Evolutionary conservation across 2,329 filamentous ascomycete species (phyloP), one percentile per base, ranked within the genome.

Genomic region (Neonectria hederae): DNA sequence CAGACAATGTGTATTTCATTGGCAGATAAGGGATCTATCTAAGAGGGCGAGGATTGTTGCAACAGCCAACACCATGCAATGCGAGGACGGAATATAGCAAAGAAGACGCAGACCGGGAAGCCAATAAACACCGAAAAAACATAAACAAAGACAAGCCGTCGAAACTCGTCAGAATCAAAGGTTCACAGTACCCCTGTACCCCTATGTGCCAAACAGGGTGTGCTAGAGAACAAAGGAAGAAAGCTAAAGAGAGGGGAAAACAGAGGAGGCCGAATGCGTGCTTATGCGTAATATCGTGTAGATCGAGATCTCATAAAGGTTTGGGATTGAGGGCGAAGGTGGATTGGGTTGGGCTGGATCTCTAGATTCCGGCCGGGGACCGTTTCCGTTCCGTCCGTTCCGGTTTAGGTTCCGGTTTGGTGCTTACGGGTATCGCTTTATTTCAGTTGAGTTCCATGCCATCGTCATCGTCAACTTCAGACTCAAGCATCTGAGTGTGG

Each of bases 391-490:
- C n/a, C n/a, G 38, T 10, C n/a, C 14, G 14, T 40, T n/a, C 4
- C 2, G 14, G 17, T n/a, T 40, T n/a, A 17, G 8, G 4, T 40
- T n/a, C 4, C 17, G 32, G 13, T 28, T 48, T n/a, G 45, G 24
- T 17, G 9, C 30, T 54, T 42, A 54, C 55, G 48, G 38, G 54
- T 51, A 62, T 58, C 38, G 48, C n/a, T 45, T 58, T 54, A 8
- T 5, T 45, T 76, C 63, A 84, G 64, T 73, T 80, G 76, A 89
- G 83, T 71, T 89, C 87, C 86, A 89, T 89, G 63, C 86, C 86
- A 54, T 89, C 87, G 52, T 88, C 87, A 19, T 89, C 87, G 48
- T 89, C 87, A 14, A 76, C 80, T 65, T 89, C 87, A 2, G 84
- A 87, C 64, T 87, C 86, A 5, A 87, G 73, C 69, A 84, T 80